A percentile compares a stretch with the other conserved stretches of the same genome.
These are phyloP conservation scores for Nicotiana tabacum DNA, from an alignment of 257 asterid species.

Conservation along the genomic window DNA sequence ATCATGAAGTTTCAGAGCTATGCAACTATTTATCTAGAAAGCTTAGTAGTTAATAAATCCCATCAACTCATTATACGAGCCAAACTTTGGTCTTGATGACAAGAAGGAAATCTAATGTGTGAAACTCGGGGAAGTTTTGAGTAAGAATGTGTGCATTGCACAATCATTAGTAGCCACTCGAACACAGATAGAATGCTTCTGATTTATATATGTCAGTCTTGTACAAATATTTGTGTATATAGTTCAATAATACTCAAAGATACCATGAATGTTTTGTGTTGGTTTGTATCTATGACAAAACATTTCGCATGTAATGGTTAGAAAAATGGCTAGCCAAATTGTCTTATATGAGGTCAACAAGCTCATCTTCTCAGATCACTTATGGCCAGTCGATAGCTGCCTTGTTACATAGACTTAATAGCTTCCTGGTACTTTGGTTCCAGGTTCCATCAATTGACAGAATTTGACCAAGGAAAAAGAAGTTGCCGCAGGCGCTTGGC, in stretches of 20 bases:
- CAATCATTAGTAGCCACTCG: not conserved
- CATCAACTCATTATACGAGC: not conserved
- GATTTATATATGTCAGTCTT: not conserved
- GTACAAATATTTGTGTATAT: too few species aligned
- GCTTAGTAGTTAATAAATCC: not conserved
- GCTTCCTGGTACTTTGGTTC: constrained; percentile 7
- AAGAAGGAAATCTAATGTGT: not conserved
- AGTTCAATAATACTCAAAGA: not conserved
- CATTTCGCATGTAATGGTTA: not conserved
- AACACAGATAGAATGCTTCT: not conserved
- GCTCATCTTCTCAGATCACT: not conserved
- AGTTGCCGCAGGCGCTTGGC: constrained; percentile 97
- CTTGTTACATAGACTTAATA: not conserved
- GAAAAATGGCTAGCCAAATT: not conserved
- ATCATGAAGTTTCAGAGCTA: not conserved
- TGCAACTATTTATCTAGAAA: not conserved
- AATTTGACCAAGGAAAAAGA: constrained; percentile 87
- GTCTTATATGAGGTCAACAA: not conserved
- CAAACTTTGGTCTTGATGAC: not conserved
- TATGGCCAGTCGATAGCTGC: not conserved
- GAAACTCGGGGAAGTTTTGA: not conserved
- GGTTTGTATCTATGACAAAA: not conserved
- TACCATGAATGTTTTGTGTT: not conserved
- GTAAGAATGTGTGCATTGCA: not conserved
- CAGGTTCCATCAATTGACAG: constrained; percentile 86